Percentiles rank a stretch among this genome's conserved stretches.
phyloP scores from a whole-genome alignment of 805 yeast species.

The Kodamaea nitidulidarum region DNA sequence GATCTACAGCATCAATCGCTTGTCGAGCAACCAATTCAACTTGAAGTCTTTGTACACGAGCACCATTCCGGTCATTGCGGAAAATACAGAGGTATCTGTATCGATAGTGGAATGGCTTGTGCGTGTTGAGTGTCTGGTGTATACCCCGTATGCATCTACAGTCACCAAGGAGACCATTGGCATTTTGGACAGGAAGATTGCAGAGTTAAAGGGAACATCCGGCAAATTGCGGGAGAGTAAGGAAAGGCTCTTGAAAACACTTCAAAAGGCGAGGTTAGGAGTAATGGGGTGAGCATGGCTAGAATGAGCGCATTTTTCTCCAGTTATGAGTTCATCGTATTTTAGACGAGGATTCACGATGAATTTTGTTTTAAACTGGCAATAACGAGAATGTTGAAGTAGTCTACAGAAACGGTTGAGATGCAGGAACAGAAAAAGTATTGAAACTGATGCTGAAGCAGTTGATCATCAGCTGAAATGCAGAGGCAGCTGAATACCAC shows the following conservation, averaged over 20 bases:
- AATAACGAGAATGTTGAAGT: no score
- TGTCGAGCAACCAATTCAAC: neutral
- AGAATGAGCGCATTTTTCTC: no score
- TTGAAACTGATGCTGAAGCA: no score
- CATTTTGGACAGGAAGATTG: neutral
- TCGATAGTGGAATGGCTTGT: conserved; percentile 15
- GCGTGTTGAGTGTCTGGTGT: conserved; percentile 9
- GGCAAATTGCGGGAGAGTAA: neutral
- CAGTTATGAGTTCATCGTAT: no score
- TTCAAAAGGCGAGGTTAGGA: neutral
- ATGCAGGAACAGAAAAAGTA: no score
- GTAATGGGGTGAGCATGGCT: no score
- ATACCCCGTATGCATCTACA: conserved; percentile 10
- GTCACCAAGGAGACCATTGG: neutral
- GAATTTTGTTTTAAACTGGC: no score
- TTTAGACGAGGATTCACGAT: no score
- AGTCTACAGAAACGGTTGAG: no score
- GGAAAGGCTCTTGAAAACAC: neutral
- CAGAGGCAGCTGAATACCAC: no score
- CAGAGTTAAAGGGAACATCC: neutral
- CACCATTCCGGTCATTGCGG: neutral
- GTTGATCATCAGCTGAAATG: no score
- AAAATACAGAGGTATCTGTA: neutral
- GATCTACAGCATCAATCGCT: neutral
- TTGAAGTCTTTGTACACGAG: conserved; percentile 1